phyloP scores from a whole-genome alignment of 768 basidiomycete genomes.

The Hericium coralloides region DNA sequence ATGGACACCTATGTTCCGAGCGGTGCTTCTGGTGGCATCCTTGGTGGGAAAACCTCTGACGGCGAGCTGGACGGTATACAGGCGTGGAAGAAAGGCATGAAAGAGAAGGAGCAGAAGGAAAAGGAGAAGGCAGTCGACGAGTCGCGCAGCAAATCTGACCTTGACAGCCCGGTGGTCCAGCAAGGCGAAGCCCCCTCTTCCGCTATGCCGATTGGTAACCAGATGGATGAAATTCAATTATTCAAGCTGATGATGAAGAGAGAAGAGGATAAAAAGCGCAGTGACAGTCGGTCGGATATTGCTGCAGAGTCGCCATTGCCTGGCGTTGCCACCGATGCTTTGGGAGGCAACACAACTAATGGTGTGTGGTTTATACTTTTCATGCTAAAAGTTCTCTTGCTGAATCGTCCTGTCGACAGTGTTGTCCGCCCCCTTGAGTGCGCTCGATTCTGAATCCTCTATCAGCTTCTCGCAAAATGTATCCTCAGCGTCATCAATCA shows the following conservation, averaged over 20 bases:
- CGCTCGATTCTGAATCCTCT: too few species aligned
- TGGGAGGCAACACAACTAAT: too few species aligned
- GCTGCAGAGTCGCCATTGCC: not conserved
- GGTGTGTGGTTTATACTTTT: too few species aligned
- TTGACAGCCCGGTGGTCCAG: constrained; percentile 13
- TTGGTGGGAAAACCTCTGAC: constrained; percentile 48
- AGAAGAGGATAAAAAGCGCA: constrained; percentile 47
- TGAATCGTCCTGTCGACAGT: too few species aligned
- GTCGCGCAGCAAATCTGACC: constrained; percentile 14
- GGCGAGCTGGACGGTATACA: constrained; percentile 80
- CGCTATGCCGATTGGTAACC: constrained; percentile 20
- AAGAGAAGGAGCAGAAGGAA: constrained; percentile 60
- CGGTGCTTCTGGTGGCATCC: constrained; percentile 45
- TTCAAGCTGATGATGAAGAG: constrained; percentile 81
- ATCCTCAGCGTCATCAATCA: too few species aligned
- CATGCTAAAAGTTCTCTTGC: too few species aligned
- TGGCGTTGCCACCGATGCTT: too few species aligned
- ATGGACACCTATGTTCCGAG: constrained; percentile 82
- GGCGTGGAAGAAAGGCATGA: constrained; percentile 80
- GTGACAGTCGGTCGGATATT: constrained; percentile 6
- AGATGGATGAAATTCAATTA: constrained; percentile 74
- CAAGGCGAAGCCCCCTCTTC: constrained; percentile 6
- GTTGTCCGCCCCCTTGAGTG: too few species aligned
- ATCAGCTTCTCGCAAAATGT: too few species aligned
- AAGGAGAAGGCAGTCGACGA: constrained; percentile 15